Base-by-base conservation (phyloP, 441 rosid genomes). In the Syzygium malaccense region DNA sequence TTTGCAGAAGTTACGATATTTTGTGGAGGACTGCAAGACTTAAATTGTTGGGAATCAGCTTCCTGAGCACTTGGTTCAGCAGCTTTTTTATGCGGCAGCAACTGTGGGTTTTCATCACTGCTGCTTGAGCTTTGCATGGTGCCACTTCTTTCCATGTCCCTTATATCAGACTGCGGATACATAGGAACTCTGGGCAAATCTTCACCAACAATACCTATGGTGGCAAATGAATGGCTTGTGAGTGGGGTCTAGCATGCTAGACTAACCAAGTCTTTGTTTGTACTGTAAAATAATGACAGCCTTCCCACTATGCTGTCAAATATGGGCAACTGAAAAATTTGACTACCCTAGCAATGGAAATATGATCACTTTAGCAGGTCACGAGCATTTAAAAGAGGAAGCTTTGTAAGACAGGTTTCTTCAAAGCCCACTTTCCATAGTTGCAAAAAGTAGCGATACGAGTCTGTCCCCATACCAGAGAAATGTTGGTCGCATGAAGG, bases 101-200 rank as follows among this genome's bases (percentile, higher is more conserved):
- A 88, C 87, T 86, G 93, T 56, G 95, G 90, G 84, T 85, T 85
- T 91, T 92, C 95, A 91, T 90, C 91, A 85, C 84, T 90, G 87
- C 85, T 91, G 89, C 91, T 93, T 75, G 95, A 87, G 88, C 90
- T 90, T 88, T 90, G 93, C 84, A 87, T 89, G 86, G 88, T 90
- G 86, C 93, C 91, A 88, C 89, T 94, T 90, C 87, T 91, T 30
- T 94, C 96, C 87, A 92, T 87, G 85, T 91, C 95, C 89, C 86
- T 87, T 91, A 90, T 91, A 88, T 96, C 94, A 68, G 55, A 84
- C 89, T 92, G 93, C 88, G 91, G 94, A 93, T 92, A 91, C 90
- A 92, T 92, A 55, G 95, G 91, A 91, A 94, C 94, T 91, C 91
- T 93, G 87, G 92, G 86, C 90, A 91, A 94, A 88, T 94, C 95